Conservation (phyloP, 495 filamentous ascomycete species). For the Penicillium odoratum region DNA sequence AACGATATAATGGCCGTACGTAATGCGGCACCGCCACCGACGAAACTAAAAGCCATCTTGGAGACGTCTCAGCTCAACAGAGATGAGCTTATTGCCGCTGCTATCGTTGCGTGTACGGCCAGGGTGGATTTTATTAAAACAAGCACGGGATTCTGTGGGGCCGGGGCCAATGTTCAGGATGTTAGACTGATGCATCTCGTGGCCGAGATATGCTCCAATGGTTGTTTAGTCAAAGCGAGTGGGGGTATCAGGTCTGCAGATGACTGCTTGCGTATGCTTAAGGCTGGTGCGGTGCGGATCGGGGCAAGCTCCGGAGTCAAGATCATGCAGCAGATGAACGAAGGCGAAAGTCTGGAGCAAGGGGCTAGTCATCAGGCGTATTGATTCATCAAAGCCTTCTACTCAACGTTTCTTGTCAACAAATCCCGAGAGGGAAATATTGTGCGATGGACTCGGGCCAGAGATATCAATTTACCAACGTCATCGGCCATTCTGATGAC, state of each 20-base stretch:
- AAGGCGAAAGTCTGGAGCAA: slow-evolving; percentile 26
- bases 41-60: slow-evolving; percentile 63
- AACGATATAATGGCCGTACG: slow-evolving; percentile 57
- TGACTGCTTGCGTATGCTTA: slow-evolving; percentile 56
- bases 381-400: slow-evolving; percentile 5
- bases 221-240: slow-evolving; percentile 63
- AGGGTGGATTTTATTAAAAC: slow-evolving; percentile 69
- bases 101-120: slow-evolving; percentile 57
- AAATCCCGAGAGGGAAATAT: background rate
- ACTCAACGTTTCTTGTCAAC: background rate
- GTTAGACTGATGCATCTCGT: slow-evolving; percentile 59
- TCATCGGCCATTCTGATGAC: background rate
- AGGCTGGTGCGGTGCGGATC: slow-evolving; percentile 65
- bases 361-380: slow-evolving; percentile 18
- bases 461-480: background rate
- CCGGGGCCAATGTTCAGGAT: slow-evolving; percentile 55
- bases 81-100: slow-evolving; percentile 59
- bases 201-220: slow-evolving; percentile 34
- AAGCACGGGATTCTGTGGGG: slow-evolving; percentile 65
- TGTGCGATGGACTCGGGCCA: background rate
- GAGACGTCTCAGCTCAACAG: slow-evolving; percentile 60
- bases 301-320: slow-evolving; percentile 60
- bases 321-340: slow-evolving; percentile 53
- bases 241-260: slow-evolving; percentile 58
- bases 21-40: slow-evolving; percentile 47